These are phyloP conservation scores for Phytophthora cajani DNA, from an alignment of 352 stramenopile species.

Conservation along the genomic window DNA sequence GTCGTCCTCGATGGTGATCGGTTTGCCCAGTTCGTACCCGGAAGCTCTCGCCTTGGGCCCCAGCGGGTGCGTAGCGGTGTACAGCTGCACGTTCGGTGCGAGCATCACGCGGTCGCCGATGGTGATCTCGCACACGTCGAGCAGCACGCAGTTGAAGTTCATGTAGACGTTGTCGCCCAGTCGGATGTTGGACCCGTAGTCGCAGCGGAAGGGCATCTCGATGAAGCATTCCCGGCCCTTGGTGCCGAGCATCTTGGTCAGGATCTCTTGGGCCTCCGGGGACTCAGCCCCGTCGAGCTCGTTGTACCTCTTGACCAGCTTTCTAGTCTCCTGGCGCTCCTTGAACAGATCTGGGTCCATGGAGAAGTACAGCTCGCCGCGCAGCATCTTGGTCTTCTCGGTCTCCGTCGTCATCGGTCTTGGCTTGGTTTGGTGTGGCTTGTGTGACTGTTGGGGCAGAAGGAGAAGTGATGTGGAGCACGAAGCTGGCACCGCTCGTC, in stretches of 20 bases:
- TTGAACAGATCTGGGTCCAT: conserved; percentile 38
- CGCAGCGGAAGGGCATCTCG: conserved; percentile 82
- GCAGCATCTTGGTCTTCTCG: conserved; percentile 67
- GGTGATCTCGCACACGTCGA: conserved; percentile 76
- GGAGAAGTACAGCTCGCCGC: conserved; percentile 51
- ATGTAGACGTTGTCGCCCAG: conserved; percentile 76
- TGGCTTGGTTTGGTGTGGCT: neutral
- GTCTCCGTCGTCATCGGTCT: conserved; percentile 18
- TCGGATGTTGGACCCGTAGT: conserved; percentile 90
- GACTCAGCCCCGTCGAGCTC: conserved; percentile 28
- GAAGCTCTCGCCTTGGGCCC: conserved; percentile 44
- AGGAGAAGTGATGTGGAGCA: neutral
- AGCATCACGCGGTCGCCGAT: conserved; percentile 80
- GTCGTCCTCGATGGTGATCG: conserved; percentile 82
- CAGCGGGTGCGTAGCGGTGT: conserved; percentile 78
- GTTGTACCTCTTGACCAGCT: conserved; percentile 49
- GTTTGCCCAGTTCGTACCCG: conserved; percentile 58
- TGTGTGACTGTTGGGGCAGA: neutral
- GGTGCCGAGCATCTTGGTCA: conserved; percentile 46
- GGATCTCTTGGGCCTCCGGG: conserved; percentile 24
- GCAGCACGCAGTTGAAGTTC: conserved; percentile 87
- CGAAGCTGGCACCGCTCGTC: no score
- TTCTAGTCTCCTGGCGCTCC: conserved; percentile 38
- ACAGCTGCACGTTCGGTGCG: conserved; percentile 75
- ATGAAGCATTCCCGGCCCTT: conserved; percentile 53